Conservation (phyloP, 2,329 filamentous ascomycete genomes). For the Diaporthe sp. region DNA sequence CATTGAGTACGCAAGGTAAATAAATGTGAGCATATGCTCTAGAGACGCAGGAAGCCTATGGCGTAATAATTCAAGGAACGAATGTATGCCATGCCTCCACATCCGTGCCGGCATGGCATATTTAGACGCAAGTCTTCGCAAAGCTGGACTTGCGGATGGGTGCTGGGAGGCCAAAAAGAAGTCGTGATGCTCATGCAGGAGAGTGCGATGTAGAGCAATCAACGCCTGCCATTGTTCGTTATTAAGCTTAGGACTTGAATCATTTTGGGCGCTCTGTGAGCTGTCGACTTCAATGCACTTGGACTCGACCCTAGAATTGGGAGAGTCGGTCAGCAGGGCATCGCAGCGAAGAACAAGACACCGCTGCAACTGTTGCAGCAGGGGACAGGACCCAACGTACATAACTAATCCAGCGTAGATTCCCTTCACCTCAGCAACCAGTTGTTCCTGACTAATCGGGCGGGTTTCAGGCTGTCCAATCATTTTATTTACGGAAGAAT, state of each 20-base stretch:
- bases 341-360: not conserved
- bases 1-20: constrained; percentile 91
- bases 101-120: constrained; percentile 94
- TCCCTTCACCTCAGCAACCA: constrained; percentile 84
- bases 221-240: constrained; percentile 87
- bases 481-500: constrained; percentile 38
- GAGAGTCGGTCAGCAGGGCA: not conserved
- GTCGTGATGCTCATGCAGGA: constrained; percentile 86
- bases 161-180: constrained; percentile 92
- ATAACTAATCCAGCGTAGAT: constrained; percentile 88
- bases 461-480: constrained; percentile 71
- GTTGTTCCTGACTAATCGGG: constrained; percentile 81
- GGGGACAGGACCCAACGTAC: constrained; percentile 43
- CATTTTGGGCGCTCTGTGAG: constrained; percentile 63
- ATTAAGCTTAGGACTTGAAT: constrained; percentile 59
- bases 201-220: constrained; percentile 83
- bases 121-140: constrained; percentile 79
- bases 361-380: too few relatives aligned
- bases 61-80: constrained; percentile 82
- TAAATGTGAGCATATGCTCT: constrained; percentile 92
- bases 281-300: constrained; percentile 89
- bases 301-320: constrained; percentile 70
- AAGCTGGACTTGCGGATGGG: constrained; percentile 77
- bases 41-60: constrained; percentile 80
- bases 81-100: constrained; percentile 94